These are phyloP conservation scores for Candida bentonensis DNA, from an alignment of 805 yeast genomes.

Conservation along the genomic window DNA sequence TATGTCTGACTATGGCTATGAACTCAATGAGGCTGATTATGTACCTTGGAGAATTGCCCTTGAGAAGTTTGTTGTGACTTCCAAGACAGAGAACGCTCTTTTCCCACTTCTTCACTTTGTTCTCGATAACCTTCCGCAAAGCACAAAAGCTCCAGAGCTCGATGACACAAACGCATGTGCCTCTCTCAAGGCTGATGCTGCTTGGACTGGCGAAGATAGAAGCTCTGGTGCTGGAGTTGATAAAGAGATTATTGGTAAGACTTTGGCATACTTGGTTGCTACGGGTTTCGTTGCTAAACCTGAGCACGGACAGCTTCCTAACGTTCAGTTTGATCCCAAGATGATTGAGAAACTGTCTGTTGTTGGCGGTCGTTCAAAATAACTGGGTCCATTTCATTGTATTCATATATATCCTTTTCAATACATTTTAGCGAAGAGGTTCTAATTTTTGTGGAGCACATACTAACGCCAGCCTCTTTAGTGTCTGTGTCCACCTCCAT, in stretches of 20 bases:
- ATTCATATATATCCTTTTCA: too few species aligned
- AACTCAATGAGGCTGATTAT: constrained; percentile 48
- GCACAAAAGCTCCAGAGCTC: constrained; percentile 89
- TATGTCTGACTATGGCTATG: constrained; percentile 59
- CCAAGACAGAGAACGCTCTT: constrained; percentile 67
- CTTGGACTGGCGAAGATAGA: constrained; percentile 51
- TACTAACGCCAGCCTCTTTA: too few species aligned
- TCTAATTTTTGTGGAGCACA: too few species aligned
- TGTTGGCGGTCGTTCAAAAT: constrained; percentile 27
- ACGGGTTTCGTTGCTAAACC: constrained; percentile 73
- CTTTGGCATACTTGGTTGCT: constrained; percentile 64
- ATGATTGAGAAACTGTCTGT: constrained; percentile 17
- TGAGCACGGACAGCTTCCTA: constrained; percentile 24
- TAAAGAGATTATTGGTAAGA: constrained; percentile 49
- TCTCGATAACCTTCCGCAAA: constrained; percentile 77
- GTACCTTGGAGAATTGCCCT: constrained; percentile 64
- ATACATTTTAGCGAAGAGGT: too few species aligned
- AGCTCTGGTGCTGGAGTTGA: constrained; percentile 69
- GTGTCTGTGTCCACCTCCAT: constrained; percentile 3
- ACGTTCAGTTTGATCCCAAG: constrained; percentile 33
- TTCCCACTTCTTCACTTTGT: constrained; percentile 92
- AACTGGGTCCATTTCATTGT: too few species aligned
- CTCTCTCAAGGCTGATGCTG: constrained; percentile 48
- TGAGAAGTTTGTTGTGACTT: constrained; percentile 65
- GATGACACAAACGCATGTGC: constrained; percentile 73